A percentile compares a stretch with the other conserved stretches of the same genome.
Evolutionary conservation across 2,329 filamentous ascomycete species (phyloP).

Genomic region (Exserohilum turcica): DNA sequence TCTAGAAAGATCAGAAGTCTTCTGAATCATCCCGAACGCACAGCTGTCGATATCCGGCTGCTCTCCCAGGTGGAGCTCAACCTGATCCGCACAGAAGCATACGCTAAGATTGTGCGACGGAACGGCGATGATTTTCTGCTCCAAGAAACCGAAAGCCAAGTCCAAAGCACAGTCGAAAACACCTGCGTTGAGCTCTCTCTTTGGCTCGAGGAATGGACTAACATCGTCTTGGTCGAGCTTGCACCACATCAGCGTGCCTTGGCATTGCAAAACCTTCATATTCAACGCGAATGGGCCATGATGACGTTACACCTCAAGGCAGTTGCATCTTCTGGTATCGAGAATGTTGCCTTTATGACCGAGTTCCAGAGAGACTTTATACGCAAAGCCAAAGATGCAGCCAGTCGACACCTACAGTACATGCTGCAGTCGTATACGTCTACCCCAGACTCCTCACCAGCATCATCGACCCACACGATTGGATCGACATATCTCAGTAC

Average conservation of each 20-base stretch:
- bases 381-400: conserved; percentile 57
- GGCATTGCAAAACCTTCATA: conserved; percentile 54
- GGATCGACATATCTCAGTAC: conserved; percentile 54
- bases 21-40: conserved; percentile 51
- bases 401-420: conserved; percentile 57
- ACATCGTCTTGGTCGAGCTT: conserved; percentile 28
- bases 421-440: conserved; percentile 45
- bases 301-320: conserved; percentile 60
- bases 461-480: conserved; percentile 8
- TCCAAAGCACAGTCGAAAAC: conserved; percentile 28
- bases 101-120: conserved; percentile 26
- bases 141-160: conserved; percentile 22
- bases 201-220: conserved; percentile 52
- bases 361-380: conserved; percentile 55
- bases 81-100: conserved; percentile 44
- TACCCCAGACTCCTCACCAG: conserved; percentile 24
- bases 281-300: conserved; percentile 61
- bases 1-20: conserved; percentile 54
- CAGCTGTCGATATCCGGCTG: conserved; percentile 57
- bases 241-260: conserved; percentile 18
- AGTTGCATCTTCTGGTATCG: conserved; percentile 55
- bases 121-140: conserved; percentile 12
- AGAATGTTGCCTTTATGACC: conserved; percentile 60
- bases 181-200: conserved; percentile 36
- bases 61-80: conserved; percentile 60